phyloP scores from a whole-genome alignment of 2,329 filamentous ascomycete genomes.

The Pochonia chlamydosporia region DNA sequence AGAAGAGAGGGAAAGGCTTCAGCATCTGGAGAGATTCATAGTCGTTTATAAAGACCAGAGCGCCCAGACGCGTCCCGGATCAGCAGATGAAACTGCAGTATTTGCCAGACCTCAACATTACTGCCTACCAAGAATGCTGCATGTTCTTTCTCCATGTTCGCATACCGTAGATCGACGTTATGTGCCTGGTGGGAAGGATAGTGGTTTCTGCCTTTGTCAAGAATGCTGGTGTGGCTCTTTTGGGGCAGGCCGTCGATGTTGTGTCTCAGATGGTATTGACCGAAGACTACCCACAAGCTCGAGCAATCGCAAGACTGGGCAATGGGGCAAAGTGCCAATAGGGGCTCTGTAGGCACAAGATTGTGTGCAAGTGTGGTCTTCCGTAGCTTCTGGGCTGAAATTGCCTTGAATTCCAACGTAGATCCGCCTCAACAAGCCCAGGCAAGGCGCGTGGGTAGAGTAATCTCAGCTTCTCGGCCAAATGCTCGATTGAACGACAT shows the following conservation, averaged over 20 bases:
- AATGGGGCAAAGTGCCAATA: not conserved
- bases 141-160: not conserved
- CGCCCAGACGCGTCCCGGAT: slow-evolving; percentile 6
- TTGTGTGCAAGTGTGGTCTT: not conserved
- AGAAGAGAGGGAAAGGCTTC: slow-evolving; percentile 10
- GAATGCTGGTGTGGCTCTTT: slow-evolving; percentile 3
- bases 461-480: not conserved
- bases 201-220: not conserved
- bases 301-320: not conserved
- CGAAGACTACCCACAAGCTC: not conserved
- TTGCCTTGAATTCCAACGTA: not conserved
- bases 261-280: not conserved
- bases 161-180: not conserved
- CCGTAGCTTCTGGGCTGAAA: not conserved
- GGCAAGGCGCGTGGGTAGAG: not conserved
- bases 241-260: not conserved
- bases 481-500: not conserved
- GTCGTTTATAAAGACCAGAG: slow-evolving; percentile 21
- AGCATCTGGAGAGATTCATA: slow-evolving; percentile 12
- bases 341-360: not conserved
- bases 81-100: not conserved
- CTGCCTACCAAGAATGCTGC: slow-evolving; percentile 1
- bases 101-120: not conserved
- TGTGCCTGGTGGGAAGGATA: no score
- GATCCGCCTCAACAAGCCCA: not conserved